These are phyloP conservation scores for Pittosporum tobira DNA, from an alignment of 129 eudicot species.

Conservation along the genomic window DNA sequence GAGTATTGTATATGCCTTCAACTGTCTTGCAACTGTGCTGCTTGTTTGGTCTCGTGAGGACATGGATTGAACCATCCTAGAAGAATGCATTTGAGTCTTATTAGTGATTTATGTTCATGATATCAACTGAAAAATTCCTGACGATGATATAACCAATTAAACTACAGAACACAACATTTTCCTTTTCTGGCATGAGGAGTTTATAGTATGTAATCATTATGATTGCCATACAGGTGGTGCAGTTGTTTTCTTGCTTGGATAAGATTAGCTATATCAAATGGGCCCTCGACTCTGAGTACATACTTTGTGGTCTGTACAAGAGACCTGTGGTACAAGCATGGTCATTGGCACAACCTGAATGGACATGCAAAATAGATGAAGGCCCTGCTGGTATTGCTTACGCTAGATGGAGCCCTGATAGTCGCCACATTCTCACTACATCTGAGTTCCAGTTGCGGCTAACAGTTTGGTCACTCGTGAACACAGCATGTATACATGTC, in stretches of 20 bases:
- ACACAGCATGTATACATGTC: constrained; percentile 91
- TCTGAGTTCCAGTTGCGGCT: constrained; percentile 85
- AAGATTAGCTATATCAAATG: constrained; percentile 89
- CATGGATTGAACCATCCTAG: no score
- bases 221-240: constrained; percentile 63
- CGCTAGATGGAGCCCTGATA: constrained; percentile 99
- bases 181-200: neutral
- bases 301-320: constrained; percentile 88
- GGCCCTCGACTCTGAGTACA: constrained; percentile 96
- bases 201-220: neutral
- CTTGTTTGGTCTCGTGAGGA: no score
- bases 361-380: constrained; percentile 99
- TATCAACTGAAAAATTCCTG: neutral
- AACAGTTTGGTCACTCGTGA: constrained; percentile 91
- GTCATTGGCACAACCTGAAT: constrained; percentile 93
- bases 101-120: neutral
- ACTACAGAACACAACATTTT: neutral
- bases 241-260: constrained; percentile 82
- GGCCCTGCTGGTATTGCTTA: constrained; percentile 96
- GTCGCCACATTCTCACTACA: constrained; percentile 97
- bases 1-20: no score
- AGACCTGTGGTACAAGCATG: constrained; percentile 92
- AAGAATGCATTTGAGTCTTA: no score
- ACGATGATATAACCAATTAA: neutral
- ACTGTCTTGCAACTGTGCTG: no score